phyloP scores from a whole-genome alignment of 2,329 filamentous ascomycete genomes.

The Xylariaceae sp. region DNA sequence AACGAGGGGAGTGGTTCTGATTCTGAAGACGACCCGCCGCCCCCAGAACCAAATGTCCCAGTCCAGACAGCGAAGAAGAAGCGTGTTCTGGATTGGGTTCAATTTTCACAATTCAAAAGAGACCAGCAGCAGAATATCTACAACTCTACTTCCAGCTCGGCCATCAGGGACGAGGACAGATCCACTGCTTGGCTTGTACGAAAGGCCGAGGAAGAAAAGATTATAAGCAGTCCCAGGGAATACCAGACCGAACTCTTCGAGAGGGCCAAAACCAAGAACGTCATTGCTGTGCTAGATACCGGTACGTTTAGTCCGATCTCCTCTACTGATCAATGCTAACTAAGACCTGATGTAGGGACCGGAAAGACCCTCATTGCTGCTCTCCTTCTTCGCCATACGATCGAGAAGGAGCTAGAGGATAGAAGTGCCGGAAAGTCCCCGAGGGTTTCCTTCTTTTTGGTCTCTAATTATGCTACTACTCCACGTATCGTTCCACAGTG shows the following conservation, averaged over 20 bases:
- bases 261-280: constrained; percentile 79
- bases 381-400: constrained; percentile 73
- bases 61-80: constrained; percentile 7
- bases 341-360: constrained; percentile 58
- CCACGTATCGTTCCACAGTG: not conserved
- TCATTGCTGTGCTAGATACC: constrained; percentile 93
- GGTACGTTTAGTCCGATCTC: constrained; percentile 47
- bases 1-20: constrained; percentile 7
- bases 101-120: constrained; percentile 29
- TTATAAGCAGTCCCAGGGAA: constrained; percentile 79
- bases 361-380: constrained; percentile 97
- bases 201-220: constrained; percentile 48
- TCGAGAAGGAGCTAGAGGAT: constrained; percentile 76
- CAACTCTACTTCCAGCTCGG: constrained; percentile 1
- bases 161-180: constrained; percentile 30
- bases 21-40: constrained; percentile 16
- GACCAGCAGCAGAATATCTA: constrained; percentile 23
- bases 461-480: constrained; percentile 37
- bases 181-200: constrained; percentile 39
- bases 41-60: not conserved
- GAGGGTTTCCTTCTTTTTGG: constrained; percentile 83
- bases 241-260: constrained; percentile 94
- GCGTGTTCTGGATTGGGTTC: constrained; percentile 12
- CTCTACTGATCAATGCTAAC: constrained; percentile 9
- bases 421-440: constrained; percentile 61